Conservation (phyloP, 2,329 filamentous ascomycete species). For the Tolypocladium paradoxum region DNA sequence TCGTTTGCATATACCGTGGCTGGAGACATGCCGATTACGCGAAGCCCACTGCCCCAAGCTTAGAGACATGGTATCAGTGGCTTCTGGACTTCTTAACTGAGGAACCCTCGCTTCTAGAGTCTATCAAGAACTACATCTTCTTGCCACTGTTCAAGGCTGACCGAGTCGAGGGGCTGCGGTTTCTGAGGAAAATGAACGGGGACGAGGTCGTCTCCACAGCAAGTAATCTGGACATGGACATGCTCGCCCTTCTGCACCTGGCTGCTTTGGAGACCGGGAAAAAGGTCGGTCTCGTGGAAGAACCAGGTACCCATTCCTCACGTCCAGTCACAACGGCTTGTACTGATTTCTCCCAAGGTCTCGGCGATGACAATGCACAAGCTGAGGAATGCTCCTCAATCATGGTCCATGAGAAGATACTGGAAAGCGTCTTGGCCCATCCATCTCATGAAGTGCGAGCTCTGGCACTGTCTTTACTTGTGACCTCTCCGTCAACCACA, state of each 20-base stretch:
- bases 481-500: slow-evolving; percentile 64
- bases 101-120: slow-evolving; percentile 44
- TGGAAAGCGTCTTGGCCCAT: slow-evolving; percentile 43
- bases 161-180: slow-evolving; percentile 38
- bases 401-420: slow-evolving; percentile 27
- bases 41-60: slow-evolving; percentile 17
- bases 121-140: slow-evolving; percentile 54
- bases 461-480: slow-evolving; percentile 70
- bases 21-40: slow-evolving; percentile 23
- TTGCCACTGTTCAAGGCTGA: slow-evolving; percentile 52
- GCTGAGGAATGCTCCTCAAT: slow-evolving; percentile 15
- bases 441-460: slow-evolving; percentile 57
- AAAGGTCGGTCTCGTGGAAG: slow-evolving; percentile 57
- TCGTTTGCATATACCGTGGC: slow-evolving; percentile 44
- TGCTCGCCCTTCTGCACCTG: slow-evolving; percentile 49
- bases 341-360: slow-evolving; percentile 9
- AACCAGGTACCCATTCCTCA: slow-evolving; percentile 39
- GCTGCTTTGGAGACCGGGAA: slow-evolving; percentile 62
- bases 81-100: slow-evolving; percentile 38
- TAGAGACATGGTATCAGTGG: slow-evolving; percentile 44
- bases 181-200: slow-evolving; percentile 48
- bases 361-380: slow-evolving; percentile 11
- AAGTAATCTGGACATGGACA: slow-evolving; percentile 33
- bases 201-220: slow-evolving; percentile 34
- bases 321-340: not conserved